Evolutionary conservation across 495 filamentous ascomycete genomes (phyloP).

Genomic region (Terfezia claveryi): DNA sequence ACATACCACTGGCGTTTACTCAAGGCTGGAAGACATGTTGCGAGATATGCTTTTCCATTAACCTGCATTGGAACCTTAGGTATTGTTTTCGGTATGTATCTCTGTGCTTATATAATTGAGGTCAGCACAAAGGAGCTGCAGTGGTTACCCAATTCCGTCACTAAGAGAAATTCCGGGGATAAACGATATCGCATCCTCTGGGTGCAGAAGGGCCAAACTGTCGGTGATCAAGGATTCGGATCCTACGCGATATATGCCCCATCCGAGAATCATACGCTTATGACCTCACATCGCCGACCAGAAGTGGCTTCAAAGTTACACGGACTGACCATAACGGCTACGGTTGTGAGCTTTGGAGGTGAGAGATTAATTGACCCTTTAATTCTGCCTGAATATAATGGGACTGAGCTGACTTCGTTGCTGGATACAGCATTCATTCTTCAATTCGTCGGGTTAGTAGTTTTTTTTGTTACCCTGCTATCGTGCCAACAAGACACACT

Average conservation of each 20-base stretch:
- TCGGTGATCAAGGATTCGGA: constrained; percentile 6
- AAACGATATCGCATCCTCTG: constrained; percentile 5
- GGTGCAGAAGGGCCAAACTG: constrained; percentile 4
- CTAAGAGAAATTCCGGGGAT: background rate
- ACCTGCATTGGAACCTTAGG: constrained; percentile 4
- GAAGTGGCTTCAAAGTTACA: background rate
- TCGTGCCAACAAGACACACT: no score
- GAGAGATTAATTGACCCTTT: constrained; percentile 20
- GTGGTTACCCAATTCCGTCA: background rate
- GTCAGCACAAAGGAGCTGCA: constrained; percentile 2
- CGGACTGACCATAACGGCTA: background rate
- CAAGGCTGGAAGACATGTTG: background rate
- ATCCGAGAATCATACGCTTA: background rate
- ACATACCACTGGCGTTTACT: constrained; percentile 1
- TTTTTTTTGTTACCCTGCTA: no score
- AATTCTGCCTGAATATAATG: background rate
- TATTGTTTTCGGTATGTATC: constrained; percentile 4
- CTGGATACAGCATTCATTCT: constrained; percentile 1
- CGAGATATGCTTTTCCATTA: constrained; percentile 4
- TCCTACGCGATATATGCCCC: constrained; percentile 3
- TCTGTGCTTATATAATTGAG: constrained; percentile 7
- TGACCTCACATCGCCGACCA: constrained; percentile 4
- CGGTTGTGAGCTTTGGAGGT: constrained; percentile 8
- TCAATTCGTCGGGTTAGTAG: constrained; percentile 6
- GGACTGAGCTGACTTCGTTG: background rate